Conservation (phyloP, 192 early-diverging fungal genomes). For the Coemansia sp. region DNA sequence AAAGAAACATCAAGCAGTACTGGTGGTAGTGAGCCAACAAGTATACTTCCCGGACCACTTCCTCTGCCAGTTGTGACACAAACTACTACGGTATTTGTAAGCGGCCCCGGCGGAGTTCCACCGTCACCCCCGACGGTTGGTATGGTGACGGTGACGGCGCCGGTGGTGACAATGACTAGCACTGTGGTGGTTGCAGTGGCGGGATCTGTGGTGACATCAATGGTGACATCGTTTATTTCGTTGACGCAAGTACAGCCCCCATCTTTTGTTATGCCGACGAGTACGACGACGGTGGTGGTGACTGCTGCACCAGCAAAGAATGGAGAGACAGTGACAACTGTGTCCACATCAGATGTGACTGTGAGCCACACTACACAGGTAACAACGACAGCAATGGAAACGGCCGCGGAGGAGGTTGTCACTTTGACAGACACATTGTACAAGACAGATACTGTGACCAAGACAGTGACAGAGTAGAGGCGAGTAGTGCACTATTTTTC, state of each 20-base stretch:
- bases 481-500: too few relatives aligned
- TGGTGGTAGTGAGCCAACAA: neutral
- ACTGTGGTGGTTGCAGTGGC: neutral
- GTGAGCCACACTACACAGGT: neutral
- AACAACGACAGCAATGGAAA: neutral
- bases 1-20: neutral
- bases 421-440: constrained; percentile 5
- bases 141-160: neutral
- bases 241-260: neutral
- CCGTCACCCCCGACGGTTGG: too few relatives aligned
- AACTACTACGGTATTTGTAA: neutral
- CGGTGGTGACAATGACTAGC: neutral
- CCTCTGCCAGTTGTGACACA: neutral
- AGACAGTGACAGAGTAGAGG: neutral
- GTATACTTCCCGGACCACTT: too few relatives aligned
- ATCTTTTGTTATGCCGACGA: neutral
- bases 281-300: neutral
- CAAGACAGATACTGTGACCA: constrained; percentile 1
- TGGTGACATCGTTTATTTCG: neutral
- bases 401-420: neutral
- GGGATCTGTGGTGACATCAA: neutral
- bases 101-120: neutral
- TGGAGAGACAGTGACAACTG: neutral
- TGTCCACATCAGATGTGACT: neutral
- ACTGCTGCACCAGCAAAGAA: neutral